Evolutionary conservation across 306 rosid species (phyloP).

Genomic region (Senna tora): DNA sequence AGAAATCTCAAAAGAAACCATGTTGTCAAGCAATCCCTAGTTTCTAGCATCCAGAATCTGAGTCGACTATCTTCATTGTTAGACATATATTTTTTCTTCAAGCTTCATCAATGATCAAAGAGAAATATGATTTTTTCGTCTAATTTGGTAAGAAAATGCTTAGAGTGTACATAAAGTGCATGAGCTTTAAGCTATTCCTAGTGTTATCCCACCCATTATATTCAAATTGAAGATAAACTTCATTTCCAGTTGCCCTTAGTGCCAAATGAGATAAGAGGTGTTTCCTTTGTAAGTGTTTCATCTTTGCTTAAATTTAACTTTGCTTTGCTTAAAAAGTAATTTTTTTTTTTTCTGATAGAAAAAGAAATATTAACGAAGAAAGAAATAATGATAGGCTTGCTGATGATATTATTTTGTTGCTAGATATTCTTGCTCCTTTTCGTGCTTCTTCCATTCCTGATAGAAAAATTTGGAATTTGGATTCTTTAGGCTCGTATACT

Average conservation of each 20-base stretch:
- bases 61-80: background rate
- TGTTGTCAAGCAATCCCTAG: background rate
- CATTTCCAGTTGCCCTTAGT: background rate
- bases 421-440: no score
- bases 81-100: background rate
- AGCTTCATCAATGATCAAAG: background rate
- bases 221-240: no score
- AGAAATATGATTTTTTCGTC: background rate
- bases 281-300: background rate
- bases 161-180: background rate
- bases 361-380: no score
- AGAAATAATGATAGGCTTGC: no score
- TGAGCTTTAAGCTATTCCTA: background rate
- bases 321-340: no score
- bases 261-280: background rate
- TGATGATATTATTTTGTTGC: no score
- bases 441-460: no score
- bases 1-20: background rate
- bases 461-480: no score
- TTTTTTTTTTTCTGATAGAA: no score
- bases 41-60: background rate
- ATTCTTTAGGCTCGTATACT: no score
- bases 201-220: background rate
- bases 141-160: background rate
- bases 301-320: background rate